These are phyloP conservation scores for Gastrolobium bilobum DNA, from an alignment of 306 rosid species.

Conservation along the genomic window DNA sequence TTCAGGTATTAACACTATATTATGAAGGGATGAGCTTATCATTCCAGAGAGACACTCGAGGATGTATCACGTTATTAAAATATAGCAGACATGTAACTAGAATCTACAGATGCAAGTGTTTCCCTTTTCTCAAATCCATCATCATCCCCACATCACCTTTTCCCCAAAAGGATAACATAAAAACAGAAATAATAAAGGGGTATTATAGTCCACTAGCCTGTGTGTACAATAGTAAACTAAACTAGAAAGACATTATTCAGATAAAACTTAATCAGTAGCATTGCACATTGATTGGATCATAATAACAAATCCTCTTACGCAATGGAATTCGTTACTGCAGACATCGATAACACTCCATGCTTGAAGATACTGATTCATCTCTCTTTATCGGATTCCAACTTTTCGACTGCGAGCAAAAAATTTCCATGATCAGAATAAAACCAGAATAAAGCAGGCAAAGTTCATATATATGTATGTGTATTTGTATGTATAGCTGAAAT, in stretches of 20 bases:
- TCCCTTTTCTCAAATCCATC: background rate
- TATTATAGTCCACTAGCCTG: constrained; percentile 18
- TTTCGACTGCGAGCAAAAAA: constrained; percentile 40
- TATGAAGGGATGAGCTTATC: background rate
- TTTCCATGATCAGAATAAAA: constrained; percentile 37
- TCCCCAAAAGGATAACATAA: background rate
- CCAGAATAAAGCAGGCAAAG: background rate
- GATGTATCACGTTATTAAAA: background rate
- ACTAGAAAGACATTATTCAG: constrained; percentile 27
- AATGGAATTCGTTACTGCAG: constrained; percentile 41
- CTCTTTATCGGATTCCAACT: constrained; percentile 3
- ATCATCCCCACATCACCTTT: background rate
- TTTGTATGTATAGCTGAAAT: background rate
- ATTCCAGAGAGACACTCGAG: background rate
- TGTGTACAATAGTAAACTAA: constrained; percentile 16
- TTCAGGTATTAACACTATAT: background rate
- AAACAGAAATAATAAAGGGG: constrained; percentile 3
- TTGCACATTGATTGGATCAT: constrained; percentile 13
- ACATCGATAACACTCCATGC: constrained; percentile 7
- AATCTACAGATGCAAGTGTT: background rate
- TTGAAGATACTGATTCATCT: constrained; percentile 21
- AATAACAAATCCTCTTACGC: constrained; percentile 30
- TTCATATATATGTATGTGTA: background rate
- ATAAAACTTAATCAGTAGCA: constrained; percentile 9
- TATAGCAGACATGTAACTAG: background rate